Evolutionary conservation across 2,329 filamentous ascomycete genomes (phyloP).

Genomic region (Apiospora aurea): DNA sequence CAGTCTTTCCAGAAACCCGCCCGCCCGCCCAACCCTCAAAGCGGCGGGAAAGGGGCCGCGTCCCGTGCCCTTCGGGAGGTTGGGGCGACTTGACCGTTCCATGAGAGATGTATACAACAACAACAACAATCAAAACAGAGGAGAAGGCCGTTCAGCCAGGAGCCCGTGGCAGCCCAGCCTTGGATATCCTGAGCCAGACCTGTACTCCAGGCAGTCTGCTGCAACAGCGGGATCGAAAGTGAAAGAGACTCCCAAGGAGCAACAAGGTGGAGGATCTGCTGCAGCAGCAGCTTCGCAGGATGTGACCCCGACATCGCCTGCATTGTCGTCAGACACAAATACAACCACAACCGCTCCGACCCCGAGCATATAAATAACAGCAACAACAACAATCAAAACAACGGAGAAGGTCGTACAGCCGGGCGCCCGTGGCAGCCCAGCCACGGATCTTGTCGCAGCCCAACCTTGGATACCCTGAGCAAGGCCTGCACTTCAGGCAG

Average conservation of each 20-base stretch:
- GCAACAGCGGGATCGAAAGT: too few species aligned
- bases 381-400: too few species aligned
- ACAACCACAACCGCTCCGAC: too few species aligned
- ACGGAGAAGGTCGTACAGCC: not conserved
- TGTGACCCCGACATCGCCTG: too few species aligned
- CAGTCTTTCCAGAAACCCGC: conserved; percentile 18
- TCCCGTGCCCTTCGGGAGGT: not conserved
- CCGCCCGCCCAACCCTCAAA: conserved; percentile 20
- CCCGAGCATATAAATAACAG: too few species aligned
- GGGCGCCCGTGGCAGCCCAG: conserved; percentile 18
- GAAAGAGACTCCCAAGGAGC: too few species aligned
- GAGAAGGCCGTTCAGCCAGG: conserved; percentile 2
- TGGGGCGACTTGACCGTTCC: not conserved
- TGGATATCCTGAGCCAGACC: conserved; percentile 40
- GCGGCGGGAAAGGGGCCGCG: not conserved
- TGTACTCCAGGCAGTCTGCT: conserved; percentile 46
- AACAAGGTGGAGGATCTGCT: too few species aligned
- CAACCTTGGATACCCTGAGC: conserved; percentile 34
- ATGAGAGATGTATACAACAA: too few species aligned
- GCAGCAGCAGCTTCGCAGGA: too few species aligned
- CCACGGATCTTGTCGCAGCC: not conserved
- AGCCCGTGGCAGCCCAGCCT: conserved; percentile 23
- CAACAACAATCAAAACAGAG: too few species aligned
- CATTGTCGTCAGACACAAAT: too few species aligned
- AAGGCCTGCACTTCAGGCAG: conserved; percentile 46